These are phyloP conservation scores for Pythium rhizo-oryzae DNA, from an alignment of 352 stramenopile genomes.

Conservation along the genomic window DNA sequence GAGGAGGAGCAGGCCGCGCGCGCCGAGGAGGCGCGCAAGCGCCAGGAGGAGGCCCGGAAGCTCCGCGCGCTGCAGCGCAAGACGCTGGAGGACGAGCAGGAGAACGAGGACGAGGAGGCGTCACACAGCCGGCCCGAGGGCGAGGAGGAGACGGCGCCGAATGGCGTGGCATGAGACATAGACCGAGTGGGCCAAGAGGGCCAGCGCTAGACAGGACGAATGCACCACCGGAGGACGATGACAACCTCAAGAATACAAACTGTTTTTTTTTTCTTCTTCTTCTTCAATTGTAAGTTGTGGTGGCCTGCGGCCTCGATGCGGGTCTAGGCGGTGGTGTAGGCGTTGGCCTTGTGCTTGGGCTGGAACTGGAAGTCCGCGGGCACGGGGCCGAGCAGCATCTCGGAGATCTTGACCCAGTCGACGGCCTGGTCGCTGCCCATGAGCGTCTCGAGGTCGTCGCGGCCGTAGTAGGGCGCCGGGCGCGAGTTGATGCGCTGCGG, in stretches of 20 bases:
- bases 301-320: no score
- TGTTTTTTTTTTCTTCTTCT: background rate
- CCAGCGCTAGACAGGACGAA: background rate
- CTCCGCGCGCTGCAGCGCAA: constrained; percentile 53
- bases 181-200: background rate
- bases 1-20: constrained; percentile 39
- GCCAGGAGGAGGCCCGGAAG: constrained; percentile 33
- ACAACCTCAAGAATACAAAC: constrained; percentile 5
- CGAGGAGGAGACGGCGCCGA: background rate
- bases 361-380: constrained; percentile 93
- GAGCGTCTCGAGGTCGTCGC: constrained; percentile 98
- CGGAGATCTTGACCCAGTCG: constrained; percentile 99
- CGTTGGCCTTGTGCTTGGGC: constrained; percentile 98
- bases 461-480: constrained; percentile 91
- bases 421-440: constrained; percentile 94
- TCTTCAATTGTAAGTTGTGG: background rate
- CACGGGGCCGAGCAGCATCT: constrained; percentile 98
- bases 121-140: background rate
- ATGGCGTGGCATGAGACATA: constrained; percentile 4
- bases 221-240: background rate
- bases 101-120: background rate
- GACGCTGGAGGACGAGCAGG: constrained; percentile 4
- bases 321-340: constrained; percentile 61
- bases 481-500: constrained; percentile 98
- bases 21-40: constrained; percentile 39